These are phyloP conservation scores for Strigomonas galati DNA, from an alignment of 208 protist genomes.

Conservation along the genomic window DNA sequence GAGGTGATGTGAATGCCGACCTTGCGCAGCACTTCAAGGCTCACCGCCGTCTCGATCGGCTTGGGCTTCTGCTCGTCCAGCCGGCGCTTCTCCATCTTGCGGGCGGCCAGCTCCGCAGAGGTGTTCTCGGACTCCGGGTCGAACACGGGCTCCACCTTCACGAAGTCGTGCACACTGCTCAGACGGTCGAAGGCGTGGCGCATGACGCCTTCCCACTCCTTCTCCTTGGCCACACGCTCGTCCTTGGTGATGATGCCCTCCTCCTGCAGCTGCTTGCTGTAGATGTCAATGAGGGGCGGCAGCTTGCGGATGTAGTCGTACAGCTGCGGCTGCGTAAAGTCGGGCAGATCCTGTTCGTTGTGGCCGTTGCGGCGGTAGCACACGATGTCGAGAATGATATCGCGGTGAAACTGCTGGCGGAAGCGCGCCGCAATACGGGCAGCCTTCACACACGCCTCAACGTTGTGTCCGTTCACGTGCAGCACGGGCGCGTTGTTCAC, in stretches of 20 bases:
- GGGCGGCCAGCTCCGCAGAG: conserved; percentile 39
- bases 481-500: conserved; percentile 94
- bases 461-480: conserved; percentile 98
- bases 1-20: conserved; percentile 83
- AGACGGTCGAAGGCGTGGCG: conserved; percentile 80
- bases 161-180: conserved; percentile 79
- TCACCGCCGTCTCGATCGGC: conserved; percentile 67
- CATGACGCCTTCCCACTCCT: conserved; percentile 64
- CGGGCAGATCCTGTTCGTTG: conserved; percentile 97
- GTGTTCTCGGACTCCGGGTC: conserved; percentile 76
- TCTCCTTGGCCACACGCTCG: conserved; percentile 57
- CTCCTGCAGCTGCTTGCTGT: conserved; percentile 76
- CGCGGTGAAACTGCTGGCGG: conserved; percentile 91
- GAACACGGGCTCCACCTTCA: conserved; percentile 68
- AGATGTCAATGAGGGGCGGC: conserved; percentile 85
- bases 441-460: conserved; percentile 91
- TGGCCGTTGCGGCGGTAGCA: conserved; percentile 97
- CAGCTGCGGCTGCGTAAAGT: conserved; percentile 96
- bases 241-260: conserved; percentile 78
- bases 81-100: conserved; percentile 31
- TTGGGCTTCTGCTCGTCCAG: conserved; percentile 28
- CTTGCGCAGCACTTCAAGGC: conserved; percentile 46
- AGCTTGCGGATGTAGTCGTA: conserved; percentile 93
- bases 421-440: conserved; percentile 89
- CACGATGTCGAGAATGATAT: conserved; percentile 97